Base-by-base conservation (phyloP, 2,329 filamentous ascomycete species). In the Tricladium varicosporioides region DNA sequence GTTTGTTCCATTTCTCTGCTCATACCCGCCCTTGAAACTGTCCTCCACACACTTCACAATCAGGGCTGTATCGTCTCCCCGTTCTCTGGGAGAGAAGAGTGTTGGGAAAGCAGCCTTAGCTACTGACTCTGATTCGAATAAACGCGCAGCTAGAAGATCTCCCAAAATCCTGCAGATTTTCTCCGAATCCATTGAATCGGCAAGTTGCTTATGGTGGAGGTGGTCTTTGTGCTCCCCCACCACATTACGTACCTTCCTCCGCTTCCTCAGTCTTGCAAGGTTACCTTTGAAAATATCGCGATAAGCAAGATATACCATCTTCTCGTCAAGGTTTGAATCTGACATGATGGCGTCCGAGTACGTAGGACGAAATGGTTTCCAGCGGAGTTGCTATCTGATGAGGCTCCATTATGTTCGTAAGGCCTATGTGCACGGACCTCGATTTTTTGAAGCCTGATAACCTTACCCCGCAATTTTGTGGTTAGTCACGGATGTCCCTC, bases 271-370 rank as follows among this genome's bases (percentile, higher is more conserved):
- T 53, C 59, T 59, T 46, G 56, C 56, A 50, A 61, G 53, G 48
- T 53, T 51, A 54, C 46, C 53, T 59, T 59, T 61, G 59, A 61
- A 61, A 56, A 61, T 56, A 15, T 61, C 53, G 49, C 59, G 56
- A 54, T 61, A 61, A 47, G 56, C 56, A 56, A 61, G 36, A 54
- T 59, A 59, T 4, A 61, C 59, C 46, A 51, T 32, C 49, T 56
- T 18, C 52, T 54, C 59, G n/a, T 61, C 53, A 56, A 59, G 56
- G 46, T 61, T 48, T 53, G 45, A 33, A 51, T 58, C 54, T 48
- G 49, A 56, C 51, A 61, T 61, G 46, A 43, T 56, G 53, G 51
- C 13, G 48, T n/a, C n/a, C n/a, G n/a, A n/a, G n/a, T n/a, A n/a
- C n/a, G n/a, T n/a, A n/a, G n/a, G n/a, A n/a, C n/a, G n/a, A n/a